A percentile compares a stretch with the other conserved stretches of the same genome.
These are phyloP conservation scores for Kazachstania psychrophila DNA, from an alignment of 805 yeast species.

Conservation along the genomic window DNA sequence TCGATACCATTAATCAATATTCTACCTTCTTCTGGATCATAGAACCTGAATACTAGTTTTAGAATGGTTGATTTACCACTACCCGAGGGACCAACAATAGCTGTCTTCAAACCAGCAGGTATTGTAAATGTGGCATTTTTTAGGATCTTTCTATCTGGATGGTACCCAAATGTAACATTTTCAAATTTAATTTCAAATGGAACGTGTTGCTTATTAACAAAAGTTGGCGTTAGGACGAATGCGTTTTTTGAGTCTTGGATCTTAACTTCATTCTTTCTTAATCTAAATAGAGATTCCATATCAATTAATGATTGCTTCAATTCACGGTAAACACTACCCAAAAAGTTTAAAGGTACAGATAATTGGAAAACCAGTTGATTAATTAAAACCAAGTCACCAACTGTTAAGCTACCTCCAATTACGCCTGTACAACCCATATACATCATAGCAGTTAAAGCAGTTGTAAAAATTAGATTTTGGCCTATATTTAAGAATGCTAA, in stretches of 20 bases:
- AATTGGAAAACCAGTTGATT: slow-evolving; percentile 94
- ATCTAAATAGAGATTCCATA: slow-evolving; percentile 87
- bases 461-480: slow-evolving; percentile 70
- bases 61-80: slow-evolving; percentile 89
- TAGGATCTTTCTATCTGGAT: slow-evolving; percentile 78
- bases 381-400: slow-evolving; percentile 89
- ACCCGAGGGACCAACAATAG: slow-evolving; percentile 94
- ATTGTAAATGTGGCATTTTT: slow-evolving; percentile 72
- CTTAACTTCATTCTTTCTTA: slow-evolving; percentile 64
- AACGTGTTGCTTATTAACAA: not conserved
- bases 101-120: slow-evolving; percentile 86
- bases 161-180: slow-evolving; percentile 88
- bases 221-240: slow-evolving; percentile 32
- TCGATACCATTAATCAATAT: slow-evolving; percentile 86
- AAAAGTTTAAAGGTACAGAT: slow-evolving; percentile 86
- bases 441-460: slow-evolving; percentile 95
- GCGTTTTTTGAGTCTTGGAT: slow-evolving; percentile 61
- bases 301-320: slow-evolving; percentile 85
- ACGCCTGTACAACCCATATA: slow-evolving; percentile 95
- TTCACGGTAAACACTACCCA: slow-evolving; percentile 94
- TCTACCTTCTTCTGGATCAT: slow-evolving; percentile 71
- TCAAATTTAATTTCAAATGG: slow-evolving; percentile 82
- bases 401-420: slow-evolving; percentile 70
- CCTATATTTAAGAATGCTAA: slow-evolving; percentile 72
- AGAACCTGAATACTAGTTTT: slow-evolving; percentile 77